Percentiles rank a stretch among this genome's conserved stretches.
phyloP scores from a whole-genome alignment of 176 grass and related monocot species.

The Cenchrus fungigraminus region DNA sequence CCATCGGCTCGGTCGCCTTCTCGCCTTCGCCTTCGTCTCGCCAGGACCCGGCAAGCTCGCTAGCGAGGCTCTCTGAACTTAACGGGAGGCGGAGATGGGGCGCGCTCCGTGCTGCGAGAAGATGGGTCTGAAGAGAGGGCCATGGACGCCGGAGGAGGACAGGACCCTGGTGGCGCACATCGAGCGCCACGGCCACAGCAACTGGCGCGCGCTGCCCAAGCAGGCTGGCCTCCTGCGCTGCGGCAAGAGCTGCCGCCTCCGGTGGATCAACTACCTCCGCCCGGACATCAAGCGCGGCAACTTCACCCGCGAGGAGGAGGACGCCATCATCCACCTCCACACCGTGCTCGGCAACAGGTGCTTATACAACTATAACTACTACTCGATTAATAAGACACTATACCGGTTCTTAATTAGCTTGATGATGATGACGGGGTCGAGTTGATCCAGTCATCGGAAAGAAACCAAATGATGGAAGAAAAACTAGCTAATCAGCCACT shows the following conservation, averaged over 20 bases:
- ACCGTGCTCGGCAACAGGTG: slow-evolving; percentile 68
- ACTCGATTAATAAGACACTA: neutral
- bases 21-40: too few relatives aligned
- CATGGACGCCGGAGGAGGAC: slow-evolving; percentile 84
- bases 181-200: slow-evolving; percentile 74
- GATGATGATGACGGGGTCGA: neutral
- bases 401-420: too few relatives aligned
- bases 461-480: neutral
- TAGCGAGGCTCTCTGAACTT: neutral
- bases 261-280: slow-evolving; percentile 88
- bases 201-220: slow-evolving; percentile 87
- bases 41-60: neutral
- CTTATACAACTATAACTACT: neutral
- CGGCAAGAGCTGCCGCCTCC: slow-evolving; percentile 90
- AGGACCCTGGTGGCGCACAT: slow-evolving; percentile 61
- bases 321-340: slow-evolving; percentile 73
- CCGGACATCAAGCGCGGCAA: slow-evolving; percentile 89
- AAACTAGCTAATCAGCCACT: neutral
- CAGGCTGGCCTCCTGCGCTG: slow-evolving; percentile 74
- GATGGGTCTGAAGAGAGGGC: slow-evolving; percentile 71
- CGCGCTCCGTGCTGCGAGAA: slow-evolving; percentile 86
- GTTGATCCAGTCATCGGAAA: slow-evolving; percentile 3
- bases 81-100: slow-evolving; percentile 36
- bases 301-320: slow-evolving; percentile 81
- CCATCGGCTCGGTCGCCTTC: neutral